These are phyloP conservation scores for Thalassiosira livingstoniorum DNA, from an alignment of 352 stramenopile species.

Conservation along the genomic window DNA sequence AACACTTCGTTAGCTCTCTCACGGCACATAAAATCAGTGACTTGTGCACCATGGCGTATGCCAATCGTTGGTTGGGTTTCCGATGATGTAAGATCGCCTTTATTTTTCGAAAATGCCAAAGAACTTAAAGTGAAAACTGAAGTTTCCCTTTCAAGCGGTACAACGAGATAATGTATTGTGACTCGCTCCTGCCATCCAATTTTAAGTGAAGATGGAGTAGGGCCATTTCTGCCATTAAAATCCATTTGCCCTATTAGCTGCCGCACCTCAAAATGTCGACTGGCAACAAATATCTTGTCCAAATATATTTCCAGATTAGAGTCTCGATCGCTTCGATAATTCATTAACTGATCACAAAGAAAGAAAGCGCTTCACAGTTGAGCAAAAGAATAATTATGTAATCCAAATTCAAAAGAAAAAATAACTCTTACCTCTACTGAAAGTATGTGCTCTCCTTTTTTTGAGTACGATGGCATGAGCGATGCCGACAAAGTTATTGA, in stretches of 20 bases:
- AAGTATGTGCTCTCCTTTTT: conserved; percentile 74
- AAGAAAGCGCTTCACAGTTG: too few relatives aligned
- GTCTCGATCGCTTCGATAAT: conserved; percentile 77
- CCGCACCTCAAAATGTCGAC: conserved; percentile 73
- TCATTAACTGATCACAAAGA: conserved; percentile 63
- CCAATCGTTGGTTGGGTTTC: conserved; percentile 7
- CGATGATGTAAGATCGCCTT: not conserved
- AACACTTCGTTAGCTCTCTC: conserved; percentile 73
- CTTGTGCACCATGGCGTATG: conserved; percentile 12
- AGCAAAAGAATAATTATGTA: too few relatives aligned
- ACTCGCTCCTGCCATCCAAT: conserved; percentile 82
- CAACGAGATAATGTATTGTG: conserved; percentile 74
- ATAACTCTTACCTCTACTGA: conserved; percentile 76
- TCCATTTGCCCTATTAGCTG: conserved; percentile 65
- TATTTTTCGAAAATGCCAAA: conserved; percentile 52
- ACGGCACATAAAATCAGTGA: conserved; percentile 74
- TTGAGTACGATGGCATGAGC: conserved; percentile 68
- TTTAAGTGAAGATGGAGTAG: conserved; percentile 36
- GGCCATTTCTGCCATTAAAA: conserved; percentile 5
- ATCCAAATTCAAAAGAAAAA: too few relatives aligned
- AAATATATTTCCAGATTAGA: conserved; percentile 69
- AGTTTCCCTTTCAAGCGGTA: conserved; percentile 47
- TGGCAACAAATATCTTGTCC: conserved; percentile 74
- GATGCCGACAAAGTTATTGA: conserved; percentile 73
- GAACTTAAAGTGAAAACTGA: conserved; percentile 51